Conservation (phyloP, 2,329 filamentous ascomycete genomes). For the Cercospora sp. region DNA sequence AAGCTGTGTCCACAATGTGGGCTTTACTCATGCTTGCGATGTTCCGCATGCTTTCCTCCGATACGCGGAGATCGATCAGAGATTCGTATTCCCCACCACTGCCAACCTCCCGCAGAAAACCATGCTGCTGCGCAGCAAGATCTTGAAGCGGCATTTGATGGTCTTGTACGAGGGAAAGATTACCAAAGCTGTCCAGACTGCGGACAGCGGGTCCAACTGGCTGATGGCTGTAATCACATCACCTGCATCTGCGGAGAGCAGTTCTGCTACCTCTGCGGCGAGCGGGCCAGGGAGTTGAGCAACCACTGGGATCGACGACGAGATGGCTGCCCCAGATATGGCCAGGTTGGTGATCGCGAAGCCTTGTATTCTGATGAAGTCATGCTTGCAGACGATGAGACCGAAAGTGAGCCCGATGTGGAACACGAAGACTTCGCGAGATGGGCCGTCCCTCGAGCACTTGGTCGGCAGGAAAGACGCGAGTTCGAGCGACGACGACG, state of each 20-base stretch:
- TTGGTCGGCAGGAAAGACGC: constrained; percentile 15
- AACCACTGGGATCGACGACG: constrained; percentile 16
- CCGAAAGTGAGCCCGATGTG: constrained; percentile 4
- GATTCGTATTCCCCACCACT: constrained; percentile 11
- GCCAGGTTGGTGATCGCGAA: constrained; percentile 12
- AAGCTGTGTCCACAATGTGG: constrained; percentile 6
- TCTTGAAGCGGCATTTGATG: constrained; percentile 18
- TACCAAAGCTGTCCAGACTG: constrained; percentile 28
- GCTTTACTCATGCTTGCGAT: constrained; percentile 9
- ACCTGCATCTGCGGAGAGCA: constrained; percentile 21
- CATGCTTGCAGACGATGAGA: constrained; percentile 8
- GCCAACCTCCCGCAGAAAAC: neutral
- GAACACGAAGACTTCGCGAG: constrained; percentile 13
- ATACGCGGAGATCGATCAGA: neutral
- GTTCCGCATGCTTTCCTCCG: constrained; percentile 4
- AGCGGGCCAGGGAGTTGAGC: constrained; percentile 3
- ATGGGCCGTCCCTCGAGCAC: constrained; percentile 8
- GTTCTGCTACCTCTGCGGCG: constrained; percentile 24
- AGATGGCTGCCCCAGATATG: constrained; percentile 20
- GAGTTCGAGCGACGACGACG: constrained; percentile 7
- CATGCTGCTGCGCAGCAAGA: constrained; percentile 5
- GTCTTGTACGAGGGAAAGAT: constrained; percentile 20
- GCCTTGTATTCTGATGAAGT: constrained; percentile 16
- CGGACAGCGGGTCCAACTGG: constrained; percentile 12
- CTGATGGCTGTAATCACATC: constrained; percentile 26